Evolutionary conservation across 2,329 filamentous ascomycete genomes (phyloP).

Genomic region (Fusarium camptoceras): DNA sequence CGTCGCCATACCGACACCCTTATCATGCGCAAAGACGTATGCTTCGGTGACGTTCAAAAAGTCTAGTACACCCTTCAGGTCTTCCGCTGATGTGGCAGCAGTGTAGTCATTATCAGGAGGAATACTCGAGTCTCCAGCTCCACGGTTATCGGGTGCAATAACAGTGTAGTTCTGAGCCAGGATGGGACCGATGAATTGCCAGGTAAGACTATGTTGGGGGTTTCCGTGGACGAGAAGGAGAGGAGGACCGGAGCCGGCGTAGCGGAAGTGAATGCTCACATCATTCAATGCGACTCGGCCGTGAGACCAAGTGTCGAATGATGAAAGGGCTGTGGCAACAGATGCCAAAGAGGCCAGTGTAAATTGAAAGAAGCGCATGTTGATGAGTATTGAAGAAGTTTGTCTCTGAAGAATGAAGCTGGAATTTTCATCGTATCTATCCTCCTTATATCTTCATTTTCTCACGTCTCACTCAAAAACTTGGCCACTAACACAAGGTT

Average conservation of each 20-base stretch:
- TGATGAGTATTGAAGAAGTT: rapidly evolving
- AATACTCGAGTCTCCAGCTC: slow-evolving; percentile 56
- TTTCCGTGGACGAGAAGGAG: slow-evolving; percentile 57
- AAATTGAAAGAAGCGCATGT: slow-evolving; percentile 9
- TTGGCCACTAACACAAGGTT: background rate
- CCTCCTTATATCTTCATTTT: background rate
- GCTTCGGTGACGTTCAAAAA: slow-evolving; percentile 57
- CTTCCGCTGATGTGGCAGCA: slow-evolving; percentile 53
- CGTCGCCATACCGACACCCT: slow-evolving; percentile 56
- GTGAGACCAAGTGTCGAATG: slow-evolving; percentile 55
- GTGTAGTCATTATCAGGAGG: slow-evolving; percentile 55
- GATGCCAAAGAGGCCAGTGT: slow-evolving; percentile 8
- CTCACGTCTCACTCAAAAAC: background rate
- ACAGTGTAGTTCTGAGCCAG: slow-evolving; percentile 56
- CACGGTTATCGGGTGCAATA: slow-evolving; percentile 57
- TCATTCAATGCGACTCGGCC: slow-evolving; percentile 52
- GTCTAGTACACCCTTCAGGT: slow-evolving; percentile 55
- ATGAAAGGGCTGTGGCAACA: slow-evolving; percentile 26
- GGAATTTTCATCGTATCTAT: rapidly evolving
- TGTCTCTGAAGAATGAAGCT: rapidly evolving
- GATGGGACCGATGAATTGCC: slow-evolving; percentile 36
- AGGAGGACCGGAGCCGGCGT: slow-evolving; percentile 55
- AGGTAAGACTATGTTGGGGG: slow-evolving; percentile 53
- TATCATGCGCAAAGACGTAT: slow-evolving; percentile 60
- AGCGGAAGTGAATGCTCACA: slow-evolving; percentile 58